Evolutionary conservation across 169 alveolate genomes (phyloP), one percentile per base, ranked within the genome.

Genomic region (Babesia sp.): DNA sequence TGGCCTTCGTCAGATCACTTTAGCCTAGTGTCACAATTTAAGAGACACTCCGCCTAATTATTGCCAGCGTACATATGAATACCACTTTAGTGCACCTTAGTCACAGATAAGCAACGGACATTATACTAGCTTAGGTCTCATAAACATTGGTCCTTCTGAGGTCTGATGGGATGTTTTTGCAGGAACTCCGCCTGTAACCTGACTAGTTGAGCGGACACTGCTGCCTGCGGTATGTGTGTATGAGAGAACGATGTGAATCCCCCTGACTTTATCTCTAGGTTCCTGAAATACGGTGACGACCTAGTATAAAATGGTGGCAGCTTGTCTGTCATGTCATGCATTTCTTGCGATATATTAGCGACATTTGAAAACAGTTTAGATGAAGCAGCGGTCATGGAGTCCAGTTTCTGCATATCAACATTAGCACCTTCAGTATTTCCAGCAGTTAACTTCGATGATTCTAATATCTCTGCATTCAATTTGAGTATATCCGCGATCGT

Each of bases 1-100:
- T 81, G 89, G 89, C 89, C 89, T 24, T 63, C 89, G 1, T 81
- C 89, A 3, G 89, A 81, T 36, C 89, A 81, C 80, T 81, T 81
- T 56, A 81, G 89, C 74, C 81, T 81, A 12, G 42, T 72, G 20
- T 71, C 81, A 29, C 68, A 72, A 45, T 81, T 81, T 28, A 72
- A 46, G 58, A 60, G 87, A 20, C 70, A 60, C 14, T n/a, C 59
- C 26, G 12, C 20, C 18, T 67, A 51, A 67, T 31, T 11, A 5
- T 26, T 24, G 34, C 50, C 50, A 41, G 50, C 50, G 11, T 12
- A 41, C 50, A 12, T 12, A 41, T 41, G 50, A 11, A 16, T 41
- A 12, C 50, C 16, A 41, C 50, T 12, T 41, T n/a, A n/a, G n/a
- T n/a, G n/a, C n/a, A n/a, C n/a, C n/a, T n/a, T n/a, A n/a, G n/a